phyloP scores from a whole-genome alignment of 371 early-diverging fungal species.

The Haplosporangium sp. region DNA sequence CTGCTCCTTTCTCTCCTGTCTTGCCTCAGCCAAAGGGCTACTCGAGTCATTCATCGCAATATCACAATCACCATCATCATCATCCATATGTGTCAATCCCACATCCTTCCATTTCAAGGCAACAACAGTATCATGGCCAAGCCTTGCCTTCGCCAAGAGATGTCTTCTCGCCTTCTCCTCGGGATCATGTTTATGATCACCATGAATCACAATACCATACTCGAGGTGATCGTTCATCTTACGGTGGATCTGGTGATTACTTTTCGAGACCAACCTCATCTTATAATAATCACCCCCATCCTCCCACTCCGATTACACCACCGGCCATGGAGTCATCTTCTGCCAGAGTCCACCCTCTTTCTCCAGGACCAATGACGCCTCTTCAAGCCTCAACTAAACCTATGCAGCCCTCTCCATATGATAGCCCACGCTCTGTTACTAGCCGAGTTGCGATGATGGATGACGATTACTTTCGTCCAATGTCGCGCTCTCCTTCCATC shows the following conservation, averaged over 20 bases:
- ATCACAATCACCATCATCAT: slow-evolving; percentile 15
- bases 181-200: slow-evolving; percentile 31
- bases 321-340: slow-evolving; percentile 12
- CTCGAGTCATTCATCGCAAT: slow-evolving; percentile 15
- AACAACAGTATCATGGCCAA: slow-evolving; percentile 32
- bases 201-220: slow-evolving; percentile 23
- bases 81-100: slow-evolving; percentile 25
- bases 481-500: slow-evolving; percentile 32
- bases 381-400: slow-evolving; percentile 23
- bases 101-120: slow-evolving; percentile 22
- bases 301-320: slow-evolving; percentile 26
- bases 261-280: slow-evolving; percentile 37
- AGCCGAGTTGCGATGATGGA: slow-evolving; percentile 19
- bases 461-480: slow-evolving; percentile 23
- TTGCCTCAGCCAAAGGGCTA: slow-evolving; percentile 29
- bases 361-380: slow-evolving; percentile 23
- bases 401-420: slow-evolving; percentile 14
- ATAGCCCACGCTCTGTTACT: slow-evolving; percentile 15
- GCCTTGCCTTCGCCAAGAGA: slow-evolving; percentile 41
- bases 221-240: slow-evolving; percentile 24
- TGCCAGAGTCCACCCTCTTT: slow-evolving; percentile 12
- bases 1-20: slow-evolving; percentile 27
- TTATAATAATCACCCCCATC: slow-evolving; percentile 20
- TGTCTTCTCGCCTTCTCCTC: slow-evolving; percentile 21
- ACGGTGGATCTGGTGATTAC: slow-evolving; percentile 37